Evolutionary conservation across 2,329 filamentous ascomycete genomes (phyloP).

Genomic region (Tothia fuscella): DNA sequence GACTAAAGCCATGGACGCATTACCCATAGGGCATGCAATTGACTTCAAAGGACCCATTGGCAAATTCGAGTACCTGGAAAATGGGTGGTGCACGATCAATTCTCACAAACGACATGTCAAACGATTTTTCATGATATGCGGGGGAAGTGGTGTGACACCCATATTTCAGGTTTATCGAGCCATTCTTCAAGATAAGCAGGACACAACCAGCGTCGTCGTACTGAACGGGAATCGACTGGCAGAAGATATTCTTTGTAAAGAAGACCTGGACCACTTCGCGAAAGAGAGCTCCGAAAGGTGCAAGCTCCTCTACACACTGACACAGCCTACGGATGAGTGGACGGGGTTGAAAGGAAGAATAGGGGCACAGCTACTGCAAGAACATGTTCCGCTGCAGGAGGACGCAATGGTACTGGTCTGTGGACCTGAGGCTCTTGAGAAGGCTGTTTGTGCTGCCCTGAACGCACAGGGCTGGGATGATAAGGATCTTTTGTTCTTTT

Average conservation of each 20-base stretch:
- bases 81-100: conserved; percentile 51
- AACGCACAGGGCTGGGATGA: conserved; percentile 57
- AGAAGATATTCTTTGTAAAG: conserved; percentile 70
- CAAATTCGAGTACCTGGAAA: conserved; percentile 67
- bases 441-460: conserved; percentile 46
- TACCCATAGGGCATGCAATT: conserved; percentile 60
- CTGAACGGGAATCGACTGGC: conserved; percentile 67
- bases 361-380: conserved; percentile 47
- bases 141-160: conserved; percentile 82
- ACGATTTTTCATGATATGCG: conserved; percentile 76
- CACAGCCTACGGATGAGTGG: conserved; percentile 53
- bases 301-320: conserved; percentile 58
- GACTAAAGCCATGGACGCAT: conserved; percentile 63
- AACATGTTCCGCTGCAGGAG: conserved; percentile 39
- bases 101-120: conserved; percentile 45
- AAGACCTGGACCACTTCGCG: conserved; percentile 56
- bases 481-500: conserved; percentile 67
- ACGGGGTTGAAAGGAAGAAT: conserved; percentile 56
- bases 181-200: conserved; percentile 51
- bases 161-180: conserved; percentile 74
- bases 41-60: conserved; percentile 85
- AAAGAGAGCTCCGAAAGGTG: conserved; percentile 43
- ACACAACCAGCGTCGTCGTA: conserved; percentile 57
- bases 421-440: conserved; percentile 66
- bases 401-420: conserved; percentile 61